Evolutionary conservation across 2,329 filamentous ascomycete species (phyloP).

Genomic region (Epichloe brachyelytri): DNA sequence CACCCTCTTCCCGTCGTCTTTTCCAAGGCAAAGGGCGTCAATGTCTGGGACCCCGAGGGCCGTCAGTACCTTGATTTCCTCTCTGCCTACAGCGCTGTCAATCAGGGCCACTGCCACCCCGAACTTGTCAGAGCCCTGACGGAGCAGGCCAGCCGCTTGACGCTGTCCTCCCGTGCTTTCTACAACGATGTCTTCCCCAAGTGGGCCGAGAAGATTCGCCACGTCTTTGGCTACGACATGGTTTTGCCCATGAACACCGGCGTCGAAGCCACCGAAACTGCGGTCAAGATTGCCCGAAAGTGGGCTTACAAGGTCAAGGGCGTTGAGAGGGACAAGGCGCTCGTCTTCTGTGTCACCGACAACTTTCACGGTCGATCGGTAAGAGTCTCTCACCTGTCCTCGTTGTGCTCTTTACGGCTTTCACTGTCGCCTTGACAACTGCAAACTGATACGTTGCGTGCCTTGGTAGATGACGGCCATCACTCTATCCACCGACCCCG

Average conservation of each 20-base stretch:
- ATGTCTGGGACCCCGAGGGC: conserved; percentile 95
- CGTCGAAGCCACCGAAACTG: conserved; percentile 90
- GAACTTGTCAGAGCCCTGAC: conserved; percentile 83
- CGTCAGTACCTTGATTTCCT: conserved; percentile 95
- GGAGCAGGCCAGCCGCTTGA: conserved; percentile 80
- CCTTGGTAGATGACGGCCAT: conserved; percentile 72
- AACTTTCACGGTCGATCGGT: conserved; percentile 97
- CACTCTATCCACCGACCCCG: conserved; percentile 87
- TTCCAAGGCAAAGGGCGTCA: conserved; percentile 67
- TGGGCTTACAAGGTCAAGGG: conserved; percentile 97
- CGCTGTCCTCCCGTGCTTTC: conserved; percentile 87
- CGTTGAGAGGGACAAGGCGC: conserved; percentile 69
- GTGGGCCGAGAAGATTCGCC: conserved; percentile 84
- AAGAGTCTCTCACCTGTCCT: conserved; percentile 23
- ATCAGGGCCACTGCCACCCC: conserved; percentile 96
- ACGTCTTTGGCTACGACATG: conserved; percentile 93
- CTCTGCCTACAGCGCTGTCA: conserved; percentile 94
- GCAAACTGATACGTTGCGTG: not conserved
- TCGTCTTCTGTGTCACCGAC: conserved; percentile 73
- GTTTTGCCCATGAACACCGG: conserved; percentile 97
- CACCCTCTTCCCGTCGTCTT: conserved; percentile 94
- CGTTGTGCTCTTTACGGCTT: not conserved
- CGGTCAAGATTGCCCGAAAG: conserved; percentile 89
- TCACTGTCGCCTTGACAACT: not conserved
- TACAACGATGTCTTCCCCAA: conserved; percentile 97